A percentile compares a stretch with the other conserved stretches of the same genome.
Evolutionary conservation across 1,284 basidiomycete genomes (phyloP).

Genomic region (Boletus sp.): DNA sequence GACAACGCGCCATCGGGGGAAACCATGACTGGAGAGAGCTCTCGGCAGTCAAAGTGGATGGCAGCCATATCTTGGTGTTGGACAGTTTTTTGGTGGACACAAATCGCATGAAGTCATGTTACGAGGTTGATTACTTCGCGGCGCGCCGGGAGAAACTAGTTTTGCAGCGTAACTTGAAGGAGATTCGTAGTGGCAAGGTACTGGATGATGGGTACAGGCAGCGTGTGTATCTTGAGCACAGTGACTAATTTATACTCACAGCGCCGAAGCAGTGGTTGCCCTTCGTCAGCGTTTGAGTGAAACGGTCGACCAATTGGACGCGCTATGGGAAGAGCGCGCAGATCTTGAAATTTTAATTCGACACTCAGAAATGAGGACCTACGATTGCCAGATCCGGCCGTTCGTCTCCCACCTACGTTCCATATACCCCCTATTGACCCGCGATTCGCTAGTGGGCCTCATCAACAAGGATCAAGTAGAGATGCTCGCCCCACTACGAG

Average conservation of each 20-base stretch:
- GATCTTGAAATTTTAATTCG: constrained; percentile 76
- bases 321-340: constrained; percentile 66
- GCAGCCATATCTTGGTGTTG: constrained; percentile 76
- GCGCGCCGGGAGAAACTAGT: constrained; percentile 85
- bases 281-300: constrained; percentile 88
- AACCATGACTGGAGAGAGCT: constrained; percentile 89
- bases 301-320: constrained; percentile 82
- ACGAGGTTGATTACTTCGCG: constrained; percentile 87
- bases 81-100: constrained; percentile 93
- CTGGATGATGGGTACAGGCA: constrained; percentile 76
- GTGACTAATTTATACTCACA: constrained; percentile 37
- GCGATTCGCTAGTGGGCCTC: constrained; percentile 61
- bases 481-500: constrained; percentile 80
- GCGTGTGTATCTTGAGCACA: constrained; percentile 3
- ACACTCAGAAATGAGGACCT: constrained; percentile 70
- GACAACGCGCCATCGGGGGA: constrained; percentile 83
- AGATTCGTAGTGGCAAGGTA: constrained; percentile 84
- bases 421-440: constrained; percentile 4
- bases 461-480: constrained; percentile 87
- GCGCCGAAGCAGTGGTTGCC: constrained; percentile 86
- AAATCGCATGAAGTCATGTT: constrained; percentile 85
- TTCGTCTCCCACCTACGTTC: constrained; percentile 45
- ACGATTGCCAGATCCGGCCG: constrained; percentile 87
- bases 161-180: constrained; percentile 82
- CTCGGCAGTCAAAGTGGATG: constrained; percentile 72